Conservation (phyloP, 345 rosid genomes). For the Brassica incana region DNA sequence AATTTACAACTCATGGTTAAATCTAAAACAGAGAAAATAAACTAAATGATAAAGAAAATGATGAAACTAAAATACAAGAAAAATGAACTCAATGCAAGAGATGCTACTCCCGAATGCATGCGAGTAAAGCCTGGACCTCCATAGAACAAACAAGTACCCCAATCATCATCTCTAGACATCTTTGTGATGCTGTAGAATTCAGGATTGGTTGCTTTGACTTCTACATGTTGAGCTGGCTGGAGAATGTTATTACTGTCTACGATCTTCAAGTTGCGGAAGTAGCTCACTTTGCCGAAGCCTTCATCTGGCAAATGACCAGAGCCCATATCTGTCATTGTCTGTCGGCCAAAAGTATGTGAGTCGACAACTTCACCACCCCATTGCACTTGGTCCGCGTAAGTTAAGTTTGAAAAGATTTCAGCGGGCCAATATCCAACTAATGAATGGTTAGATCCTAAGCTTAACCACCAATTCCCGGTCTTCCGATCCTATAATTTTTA, state of each 20-base stretch:
- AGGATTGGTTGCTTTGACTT: not conserved
- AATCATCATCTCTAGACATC: not conserved
- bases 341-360: not conserved
- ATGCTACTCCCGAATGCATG: not conserved
- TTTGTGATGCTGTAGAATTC: not conserved
- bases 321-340: not conserved
- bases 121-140: not conserved
- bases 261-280: not conserved
- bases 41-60: not conserved
- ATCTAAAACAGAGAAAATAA: not conserved
- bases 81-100: not conserved
- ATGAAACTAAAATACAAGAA: not conserved
- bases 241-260: not conserved
- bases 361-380: not conserved
- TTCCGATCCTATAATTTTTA: not conserved
- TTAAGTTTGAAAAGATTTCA: not conserved
- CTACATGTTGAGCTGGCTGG: not conserved
- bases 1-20: not conserved
- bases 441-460: not conserved
- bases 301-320: not conserved
- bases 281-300: not conserved
- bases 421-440: not conserved
- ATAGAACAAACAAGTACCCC: not conserved
- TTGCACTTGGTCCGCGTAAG: not conserved
- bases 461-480: not conserved